Evolutionary conservation across 2,329 filamentous ascomycete genomes (phyloP), one percentile per base, ranked within the genome.

Genomic region (Microdochium bolleyi): DNA sequence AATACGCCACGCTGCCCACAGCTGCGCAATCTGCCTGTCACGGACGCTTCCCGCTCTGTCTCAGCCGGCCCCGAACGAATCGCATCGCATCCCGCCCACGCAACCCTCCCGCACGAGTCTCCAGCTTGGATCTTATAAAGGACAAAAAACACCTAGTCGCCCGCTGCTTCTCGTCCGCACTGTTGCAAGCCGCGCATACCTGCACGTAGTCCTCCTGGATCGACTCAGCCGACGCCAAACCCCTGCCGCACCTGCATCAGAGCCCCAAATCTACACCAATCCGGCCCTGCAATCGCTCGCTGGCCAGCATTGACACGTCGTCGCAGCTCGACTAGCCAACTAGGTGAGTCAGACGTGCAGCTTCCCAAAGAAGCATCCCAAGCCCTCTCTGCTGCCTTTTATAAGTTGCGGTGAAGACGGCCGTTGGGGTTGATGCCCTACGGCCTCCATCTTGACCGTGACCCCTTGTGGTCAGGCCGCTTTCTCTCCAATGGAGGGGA

Each of bases 311-410:
- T 57, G 41, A 55, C 51, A 62, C 57, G 59, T 62, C 60, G 60
- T 58, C 60, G 59, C 57, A 58, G 53, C 61, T 58, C 60, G 56
- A 62, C 58, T 46, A 58, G 54, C 56, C 57, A 51, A 56, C 60
- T 57, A 58, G 54, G 65, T 67, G 65, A 67, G 65, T 67, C 65
- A 67, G 64, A 67, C 61, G 56, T 56, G 53, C 59, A 60, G 52
- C 54, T 51, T 52, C 48, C 55, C 57, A 48, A 52, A 56, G 49
- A 54, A 46, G 41, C 19, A 21, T 46, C 51, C 53, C 52, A 55
- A 52, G 50, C 24, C 37, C 44, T 16, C 44, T 41, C 21, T 58
- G 55, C 52, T 37, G 49, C 46, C 32, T 52, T 55, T 60, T 60
- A 54, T 49, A 56, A 60, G 54, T 57, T 53, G 32, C 49, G 41